phyloP scores from a whole-genome alignment of 805 yeast species.

The Candida germanica region DNA sequence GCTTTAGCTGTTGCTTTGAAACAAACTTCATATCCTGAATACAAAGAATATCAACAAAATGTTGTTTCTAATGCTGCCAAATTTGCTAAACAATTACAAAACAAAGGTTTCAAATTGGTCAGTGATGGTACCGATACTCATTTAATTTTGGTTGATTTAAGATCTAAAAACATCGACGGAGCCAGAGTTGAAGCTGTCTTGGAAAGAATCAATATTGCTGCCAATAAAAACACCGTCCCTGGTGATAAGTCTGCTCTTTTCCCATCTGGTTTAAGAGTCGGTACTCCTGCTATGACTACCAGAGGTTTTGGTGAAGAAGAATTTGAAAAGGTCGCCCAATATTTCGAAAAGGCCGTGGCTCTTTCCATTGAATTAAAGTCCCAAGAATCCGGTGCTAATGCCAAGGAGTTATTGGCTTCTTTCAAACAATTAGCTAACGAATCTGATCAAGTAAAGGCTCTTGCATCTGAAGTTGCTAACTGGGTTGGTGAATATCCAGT shows the following conservation, averaged over 20 bases:
- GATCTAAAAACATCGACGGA: constrained; percentile 90
- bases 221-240: constrained; percentile 96
- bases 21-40: constrained; percentile 90
- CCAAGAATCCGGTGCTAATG: constrained; percentile 53
- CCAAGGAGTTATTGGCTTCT: constrained; percentile 57
- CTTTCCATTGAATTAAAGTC: constrained; percentile 66
- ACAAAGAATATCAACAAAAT: constrained; percentile 82
- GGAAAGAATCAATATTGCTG: constrained; percentile 91
- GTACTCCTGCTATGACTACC: constrained; percentile 98
- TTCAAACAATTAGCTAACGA: constrained; percentile 72
- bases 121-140: constrained; percentile 97
- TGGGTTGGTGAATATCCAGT: constrained; percentile 82
- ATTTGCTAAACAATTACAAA: constrained; percentile 70
- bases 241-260: constrained; percentile 96
- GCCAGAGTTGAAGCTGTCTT: constrained; percentile 95
- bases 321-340: constrained; percentile 74
- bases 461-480: constrained; percentile 57
- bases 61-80: constrained; percentile 86
- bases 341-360: constrained; percentile 75
- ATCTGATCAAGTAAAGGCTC: constrained; percentile 50
- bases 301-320: constrained; percentile 92
- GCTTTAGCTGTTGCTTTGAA: constrained; percentile 96
- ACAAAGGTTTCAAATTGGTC: constrained; percentile 75
- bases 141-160: constrained; percentile 86
- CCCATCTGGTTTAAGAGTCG: constrained; percentile 96